Conservation (phyloP, 192 early-diverging fungal genomes). For the Mortierella hygrophila region DNA sequence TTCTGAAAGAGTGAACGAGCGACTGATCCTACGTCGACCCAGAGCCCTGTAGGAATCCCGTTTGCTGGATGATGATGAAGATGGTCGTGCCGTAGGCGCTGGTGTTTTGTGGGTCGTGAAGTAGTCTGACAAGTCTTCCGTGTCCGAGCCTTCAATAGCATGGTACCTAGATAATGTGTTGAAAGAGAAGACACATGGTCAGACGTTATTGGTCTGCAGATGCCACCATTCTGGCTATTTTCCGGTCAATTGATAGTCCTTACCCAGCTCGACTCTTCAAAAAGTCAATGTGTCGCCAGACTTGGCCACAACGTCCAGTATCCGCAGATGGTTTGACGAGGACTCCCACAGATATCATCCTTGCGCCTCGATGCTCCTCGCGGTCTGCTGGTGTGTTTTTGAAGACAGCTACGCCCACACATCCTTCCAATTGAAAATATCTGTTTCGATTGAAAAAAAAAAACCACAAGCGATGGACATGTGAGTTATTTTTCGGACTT, state of each 20-base stretch:
- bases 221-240: too few relatives aligned
- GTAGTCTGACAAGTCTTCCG: constrained; percentile 13
- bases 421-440: constrained; percentile 59
- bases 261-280: constrained; percentile 58
- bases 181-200: background rate
- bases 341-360: constrained; percentile 64
- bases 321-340: constrained; percentile 58
- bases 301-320: constrained; percentile 59
- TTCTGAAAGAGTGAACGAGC: constrained; percentile 51
- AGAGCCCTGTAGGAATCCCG: constrained; percentile 28
- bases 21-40: constrained; percentile 34
- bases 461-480: background rate
- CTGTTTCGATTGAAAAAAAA: constrained; percentile 22
- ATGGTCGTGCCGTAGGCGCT: constrained; percentile 3
- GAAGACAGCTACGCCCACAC: constrained; percentile 63
- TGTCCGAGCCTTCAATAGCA: constrained; percentile 19
- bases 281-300: constrained; percentile 64
- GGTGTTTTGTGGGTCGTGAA: constrained; percentile 27
- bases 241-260: background rate
- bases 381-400: constrained; percentile 50
- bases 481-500: background rate
- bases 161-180: background rate
- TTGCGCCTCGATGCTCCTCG: constrained; percentile 62
- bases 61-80: constrained; percentile 29
- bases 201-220: background rate